Evolutionary conservation across 1,284 basidiomycete genomes (phyloP), one percentile per base, ranked within the genome.

Genomic region (Ceratobasidium sp.): DNA sequence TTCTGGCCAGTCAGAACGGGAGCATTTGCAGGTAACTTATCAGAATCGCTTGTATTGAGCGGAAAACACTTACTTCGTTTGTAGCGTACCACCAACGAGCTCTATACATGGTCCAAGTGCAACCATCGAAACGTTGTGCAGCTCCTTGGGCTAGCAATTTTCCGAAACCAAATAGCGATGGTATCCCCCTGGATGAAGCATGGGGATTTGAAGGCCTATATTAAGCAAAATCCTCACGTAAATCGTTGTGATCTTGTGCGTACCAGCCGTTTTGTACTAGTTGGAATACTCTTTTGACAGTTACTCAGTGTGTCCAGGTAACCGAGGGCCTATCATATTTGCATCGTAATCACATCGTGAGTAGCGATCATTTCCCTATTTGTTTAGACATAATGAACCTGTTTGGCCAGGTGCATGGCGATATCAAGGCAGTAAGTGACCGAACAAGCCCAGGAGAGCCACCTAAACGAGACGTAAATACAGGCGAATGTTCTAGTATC

Each of bases 151-250:
- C 43, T 66, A 17, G 64, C 64, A 17, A 5, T 66, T 1, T 66
- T 66, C 11, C 43, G 34, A 15, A 22, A 40, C 25, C 9, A 19
- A 5, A 1, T 66, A 32, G 64, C 64, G 3, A 66, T 66, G 64
- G 64, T 66, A 15, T 66, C 64, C 19, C 64, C 64, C 9, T 66
- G 64, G 64, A 66, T 66, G 64, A 8, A 15, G 64, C 19, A 32
- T 32, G 64, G 64, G 3, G 34, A 22, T 19, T 29, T 66, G 22
- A 51, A 19, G 17, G 9, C 40, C 9, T 11, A 46, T 7, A 2
- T 65, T 19, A 46, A 43, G 8, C 7, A 29, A 25, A 13, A 22
- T 9, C 62, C 43, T 19, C 15, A 44, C 19, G 15, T 29, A 19
- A 19, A 49, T 15, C 62, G 62, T 4, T 46, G n/a, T 13, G 17